phyloP scores from a whole-genome alignment of 1,139 yeast genomes.

The Starmera stellimalicola region DNA sequence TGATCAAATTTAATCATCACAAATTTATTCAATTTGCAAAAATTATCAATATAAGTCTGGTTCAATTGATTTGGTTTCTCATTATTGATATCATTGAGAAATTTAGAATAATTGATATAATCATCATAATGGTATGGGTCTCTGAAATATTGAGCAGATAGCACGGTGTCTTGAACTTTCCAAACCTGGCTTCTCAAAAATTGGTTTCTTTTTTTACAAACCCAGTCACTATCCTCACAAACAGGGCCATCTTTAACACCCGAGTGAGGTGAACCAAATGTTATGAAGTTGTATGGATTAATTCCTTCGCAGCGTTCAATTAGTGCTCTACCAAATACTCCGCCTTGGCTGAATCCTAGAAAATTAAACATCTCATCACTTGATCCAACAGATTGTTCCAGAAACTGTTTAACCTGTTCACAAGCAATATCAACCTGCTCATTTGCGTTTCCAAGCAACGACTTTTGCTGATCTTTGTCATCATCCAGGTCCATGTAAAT shows the following conservation, averaged over 20 bases:
- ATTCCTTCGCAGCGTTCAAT: constrained; percentile 44
- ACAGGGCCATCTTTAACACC: constrained; percentile 66
- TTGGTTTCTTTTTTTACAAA: constrained; percentile 49
- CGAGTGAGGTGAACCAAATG: constrained; percentile 79
- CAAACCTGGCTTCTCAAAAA: constrained; percentile 55
- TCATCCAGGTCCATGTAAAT: constrained; percentile 42
- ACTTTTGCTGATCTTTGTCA: constrained; percentile 40
- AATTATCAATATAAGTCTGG: constrained; percentile 31
- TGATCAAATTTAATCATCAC: constrained; percentile 51
- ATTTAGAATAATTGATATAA: constrained; percentile 41
- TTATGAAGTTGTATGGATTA: constrained; percentile 44
- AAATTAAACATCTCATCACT: constrained; percentile 52
- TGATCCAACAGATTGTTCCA: constrained; percentile 29
- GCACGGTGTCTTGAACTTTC: constrained; percentile 47
- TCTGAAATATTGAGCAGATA: constrained; percentile 74
- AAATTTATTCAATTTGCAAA: constrained; percentile 37
- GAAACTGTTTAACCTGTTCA: constrained; percentile 19
- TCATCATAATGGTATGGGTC: constrained; percentile 32
- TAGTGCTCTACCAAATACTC: constrained; percentile 58
- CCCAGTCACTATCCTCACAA: constrained; percentile 49
- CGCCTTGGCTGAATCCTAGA: constrained; percentile 80
- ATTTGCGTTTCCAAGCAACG: constrained; percentile 55
- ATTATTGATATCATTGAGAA: constrained; percentile 59
- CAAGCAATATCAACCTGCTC: constrained; percentile 30
- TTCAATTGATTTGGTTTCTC: constrained; percentile 31